Evolutionary conservation across 768 basidiomycete species (phyloP).

Genomic region (Piloderma croceum): DNA sequence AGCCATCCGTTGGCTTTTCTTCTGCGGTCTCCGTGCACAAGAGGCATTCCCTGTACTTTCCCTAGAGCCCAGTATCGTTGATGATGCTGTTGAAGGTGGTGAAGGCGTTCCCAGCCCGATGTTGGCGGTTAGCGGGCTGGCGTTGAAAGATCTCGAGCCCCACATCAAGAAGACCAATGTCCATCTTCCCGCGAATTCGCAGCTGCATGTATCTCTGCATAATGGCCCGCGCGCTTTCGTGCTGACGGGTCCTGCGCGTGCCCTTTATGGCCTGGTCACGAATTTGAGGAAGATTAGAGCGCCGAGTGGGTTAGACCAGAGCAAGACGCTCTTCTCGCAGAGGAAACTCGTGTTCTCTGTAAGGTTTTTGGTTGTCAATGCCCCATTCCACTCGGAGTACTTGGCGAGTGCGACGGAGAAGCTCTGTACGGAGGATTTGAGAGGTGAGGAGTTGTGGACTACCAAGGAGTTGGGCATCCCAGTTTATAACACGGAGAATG

Average conservation of each 20-base stretch:
- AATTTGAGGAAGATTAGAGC: constrained; percentile 88
- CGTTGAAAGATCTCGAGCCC: constrained; percentile 66
- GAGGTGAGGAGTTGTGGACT: constrained; percentile 73
- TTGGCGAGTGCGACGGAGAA: constrained; percentile 69
- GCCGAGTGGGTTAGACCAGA: constrained; percentile 82
- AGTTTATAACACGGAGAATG: constrained; percentile 90
- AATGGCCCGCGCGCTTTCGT: constrained; percentile 91
- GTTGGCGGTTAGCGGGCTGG: constrained; percentile 83
- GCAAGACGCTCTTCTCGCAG: constrained; percentile 90
- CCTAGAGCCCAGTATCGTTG: constrained; percentile 80
- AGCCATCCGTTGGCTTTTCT: constrained; percentile 90
- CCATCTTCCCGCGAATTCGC: constrained; percentile 72
- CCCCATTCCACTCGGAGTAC: constrained; percentile 93
- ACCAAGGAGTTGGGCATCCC: constrained; percentile 67
- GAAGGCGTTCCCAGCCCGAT: constrained; percentile 93
- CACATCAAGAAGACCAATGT: constrained; percentile 86
- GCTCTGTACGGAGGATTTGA: constrained; percentile 69
- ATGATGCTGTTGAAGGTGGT: constrained; percentile 85
- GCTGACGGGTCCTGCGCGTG: constrained; percentile 84
- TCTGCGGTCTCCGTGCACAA: constrained; percentile 87
- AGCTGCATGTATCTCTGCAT: constrained; percentile 81
- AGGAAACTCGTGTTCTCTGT: constrained; percentile 89
- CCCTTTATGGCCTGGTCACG: constrained; percentile 92
- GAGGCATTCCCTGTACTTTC: constrained; percentile 90
- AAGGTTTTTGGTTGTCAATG: constrained; percentile 92